Evolutionary conservation across 2,329 filamentous ascomycete genomes (phyloP).

Genomic region (Aspergillus unguis): DNA sequence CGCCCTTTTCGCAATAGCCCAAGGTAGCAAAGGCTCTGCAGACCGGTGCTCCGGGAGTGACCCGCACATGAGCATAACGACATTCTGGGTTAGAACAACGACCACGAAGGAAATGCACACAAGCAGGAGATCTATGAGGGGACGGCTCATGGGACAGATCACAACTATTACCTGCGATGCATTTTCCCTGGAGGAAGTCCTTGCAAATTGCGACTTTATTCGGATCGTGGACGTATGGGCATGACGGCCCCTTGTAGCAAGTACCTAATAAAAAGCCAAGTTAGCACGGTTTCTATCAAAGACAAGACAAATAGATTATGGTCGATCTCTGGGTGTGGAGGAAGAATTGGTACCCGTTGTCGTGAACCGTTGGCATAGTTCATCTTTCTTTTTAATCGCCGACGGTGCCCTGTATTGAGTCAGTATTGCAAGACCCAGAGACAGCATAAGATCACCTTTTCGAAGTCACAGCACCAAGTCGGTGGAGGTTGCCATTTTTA

Average conservation of each 20-base stretch:
- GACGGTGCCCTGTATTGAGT: constrained; percentile 37
- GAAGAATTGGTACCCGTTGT: constrained; percentile 51
- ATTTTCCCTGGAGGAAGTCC: constrained; percentile 74
- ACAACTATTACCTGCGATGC: constrained; percentile 73
- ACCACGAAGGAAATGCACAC: constrained; percentile 84
- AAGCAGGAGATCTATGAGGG: constrained; percentile 79
- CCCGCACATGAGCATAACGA: constrained; percentile 78
- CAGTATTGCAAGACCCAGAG: constrained; percentile 16
- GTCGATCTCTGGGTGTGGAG: constrained; percentile 18
- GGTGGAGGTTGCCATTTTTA: constrained; percentile 82
- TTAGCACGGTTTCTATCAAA: constrained; percentile 17
- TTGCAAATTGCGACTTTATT: constrained; percentile 88
- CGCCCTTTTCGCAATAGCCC: constrained; percentile 84
- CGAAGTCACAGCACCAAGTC: constrained; percentile 69
- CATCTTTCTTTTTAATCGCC: constrained; percentile 64
- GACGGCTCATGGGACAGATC: constrained; percentile 85
- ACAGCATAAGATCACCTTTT: constrained; percentile 62
- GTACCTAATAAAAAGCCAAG: constrained; percentile 62
- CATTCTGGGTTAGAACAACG: constrained; percentile 85
- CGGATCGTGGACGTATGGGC: constrained; percentile 79
- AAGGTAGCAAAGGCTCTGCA: constrained; percentile 80
- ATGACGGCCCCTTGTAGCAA: constrained; percentile 76
- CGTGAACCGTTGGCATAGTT: constrained; percentile 67
- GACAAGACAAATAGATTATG: constrained; percentile 11
- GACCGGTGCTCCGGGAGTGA: constrained; percentile 72